Conservation (phyloP, 192 early-diverging fungal species). For the Rhizoclosmatium sp. region DNA sequence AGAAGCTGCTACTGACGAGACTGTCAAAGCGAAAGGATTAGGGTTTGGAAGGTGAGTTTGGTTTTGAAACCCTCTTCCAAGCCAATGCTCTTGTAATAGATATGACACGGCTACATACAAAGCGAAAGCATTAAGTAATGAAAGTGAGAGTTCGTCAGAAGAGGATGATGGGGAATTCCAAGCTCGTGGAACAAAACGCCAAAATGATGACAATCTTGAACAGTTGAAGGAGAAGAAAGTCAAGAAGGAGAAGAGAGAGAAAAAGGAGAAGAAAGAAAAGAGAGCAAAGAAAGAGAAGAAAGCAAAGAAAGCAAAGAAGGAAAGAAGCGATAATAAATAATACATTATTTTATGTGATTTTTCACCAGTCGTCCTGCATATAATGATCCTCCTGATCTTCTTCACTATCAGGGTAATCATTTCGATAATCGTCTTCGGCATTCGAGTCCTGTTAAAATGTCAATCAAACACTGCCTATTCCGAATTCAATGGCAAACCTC, state of each 20-base stretch:
- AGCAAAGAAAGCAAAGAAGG: background rate
- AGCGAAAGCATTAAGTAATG: constrained; percentile 5
- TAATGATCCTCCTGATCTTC: background rate
- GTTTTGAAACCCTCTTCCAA: background rate
- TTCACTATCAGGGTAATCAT: constrained; percentile 32
- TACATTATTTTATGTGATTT: background rate
- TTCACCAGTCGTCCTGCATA: background rate
- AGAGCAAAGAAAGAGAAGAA: background rate
- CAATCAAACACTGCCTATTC: too few species aligned
- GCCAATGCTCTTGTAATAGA: background rate
- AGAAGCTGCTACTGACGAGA: constrained; percentile 13
- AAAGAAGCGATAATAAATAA: background rate
- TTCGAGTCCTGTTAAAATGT: constrained; percentile 2
- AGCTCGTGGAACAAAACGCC: background rate
- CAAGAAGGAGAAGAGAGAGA: constrained; percentile 42
- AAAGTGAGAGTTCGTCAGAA: constrained; percentile 20
- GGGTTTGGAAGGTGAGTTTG: constrained; percentile 49
- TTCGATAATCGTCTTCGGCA: constrained; percentile 28
- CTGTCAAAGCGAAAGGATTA: constrained; percentile 37
- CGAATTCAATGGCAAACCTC: background rate
- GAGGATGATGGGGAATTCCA: constrained; percentile 3
- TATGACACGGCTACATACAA: constrained; percentile 30
- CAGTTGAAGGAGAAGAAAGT: constrained; percentile 44
- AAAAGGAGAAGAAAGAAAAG: constrained; percentile 28
- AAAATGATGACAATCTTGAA: constrained; percentile 39